Base-by-base conservation (phyloP, 2,329 filamentous ascomycete species). In the Leptodontidium sp. region DNA sequence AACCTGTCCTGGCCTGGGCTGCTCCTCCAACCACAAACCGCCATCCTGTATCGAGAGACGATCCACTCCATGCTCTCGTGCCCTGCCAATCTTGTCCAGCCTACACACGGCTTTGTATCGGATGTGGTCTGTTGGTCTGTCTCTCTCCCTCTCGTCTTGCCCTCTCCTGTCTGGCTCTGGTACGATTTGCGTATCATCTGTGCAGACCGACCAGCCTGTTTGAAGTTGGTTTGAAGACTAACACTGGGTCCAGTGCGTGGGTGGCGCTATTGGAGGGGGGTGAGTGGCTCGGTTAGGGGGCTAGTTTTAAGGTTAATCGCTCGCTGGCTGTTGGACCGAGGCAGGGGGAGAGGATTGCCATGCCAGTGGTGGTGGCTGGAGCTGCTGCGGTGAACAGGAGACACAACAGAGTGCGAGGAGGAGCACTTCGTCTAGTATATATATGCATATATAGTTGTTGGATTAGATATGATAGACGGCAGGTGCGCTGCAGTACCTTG, bases 221-320 rank as follows among this genome's bases (percentile, higher is more conserved):
- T 49, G 43, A 62, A 50, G 59, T n/a, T 35, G 59, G 59, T 49
- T 49, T 49, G 43, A 50, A 40, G 59, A 21, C 17, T 35, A 35
- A 62, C 4, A 24, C 12, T n/a, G 59, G 26, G 9, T 49, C 43
- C 12, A 26, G 17, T 62, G 15, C 59, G 59, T 62, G 12, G n/a
- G 59, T 50, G 59, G 59, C 59, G 59, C 57, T 43, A 26, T 38
- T 4, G 14, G 15, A 14, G 9, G 4, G 59, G 11, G 11, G 40
- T 61, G 58, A 61, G 40, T 47, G 58, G 58, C 14, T 58, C 55
- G 55, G 32, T 58, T 40, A 35, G 14, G 32, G 9, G 9, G 55
- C 55, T 40, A 12, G 29, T 17, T 35, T 55, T 55, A 55, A 55
- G 52, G 52, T 55, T 55, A 55, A 55, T 55, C 52, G 52, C 52